Percentiles rank a stretch among this genome's conserved stretches.
Conservation (phyloP, 1,284 basidiomycete genomes). For the Marasmius fiardii region DNA sequence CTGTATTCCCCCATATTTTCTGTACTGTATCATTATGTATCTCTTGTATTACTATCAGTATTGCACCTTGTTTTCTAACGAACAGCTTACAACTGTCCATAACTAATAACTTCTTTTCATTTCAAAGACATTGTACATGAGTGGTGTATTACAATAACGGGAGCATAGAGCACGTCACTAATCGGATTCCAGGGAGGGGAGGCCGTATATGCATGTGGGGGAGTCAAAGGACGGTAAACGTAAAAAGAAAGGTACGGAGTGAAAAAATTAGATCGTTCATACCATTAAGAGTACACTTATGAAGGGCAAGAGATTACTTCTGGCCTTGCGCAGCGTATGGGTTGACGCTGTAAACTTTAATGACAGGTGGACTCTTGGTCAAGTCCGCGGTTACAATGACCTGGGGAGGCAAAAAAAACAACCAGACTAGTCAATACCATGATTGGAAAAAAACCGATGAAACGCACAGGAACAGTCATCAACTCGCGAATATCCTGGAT, state of each 20-base stretch:
- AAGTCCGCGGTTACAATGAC: slow-evolving; percentile 92
- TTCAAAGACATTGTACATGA: slow-evolving; percentile 4
- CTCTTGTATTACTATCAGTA: slow-evolving; percentile 2
- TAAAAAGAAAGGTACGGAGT: background rate
- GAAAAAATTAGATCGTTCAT: background rate
- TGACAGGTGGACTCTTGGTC: slow-evolving; percentile 91
- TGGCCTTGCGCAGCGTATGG: slow-evolving; percentile 61
- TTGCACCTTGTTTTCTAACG: background rate
- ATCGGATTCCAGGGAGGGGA: background rate
- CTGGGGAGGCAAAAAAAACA: too few relatives aligned
- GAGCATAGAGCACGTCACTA: background rate
- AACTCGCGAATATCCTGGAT: slow-evolving; percentile 92
- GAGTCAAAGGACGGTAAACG: background rate
- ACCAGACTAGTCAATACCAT: slow-evolving; percentile 3
- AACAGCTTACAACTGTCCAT: background rate
- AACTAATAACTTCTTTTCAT: background rate
- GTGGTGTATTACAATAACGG: background rate
- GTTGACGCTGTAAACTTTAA: slow-evolving; percentile 90
- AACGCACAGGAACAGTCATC: slow-evolving; percentile 83
- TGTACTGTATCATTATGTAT: slow-evolving; percentile 8
- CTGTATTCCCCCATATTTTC: slow-evolving; percentile 7
- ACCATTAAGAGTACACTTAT: slow-evolving; percentile 5
- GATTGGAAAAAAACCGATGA: background rate
- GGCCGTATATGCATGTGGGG: background rate
- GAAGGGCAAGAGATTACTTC: slow-evolving; percentile 24